Percentiles rank a stretch among this genome's conserved stretches.
Conservation (phyloP, 768 basidiomycete species). For the Ramaria sp. region DNA sequence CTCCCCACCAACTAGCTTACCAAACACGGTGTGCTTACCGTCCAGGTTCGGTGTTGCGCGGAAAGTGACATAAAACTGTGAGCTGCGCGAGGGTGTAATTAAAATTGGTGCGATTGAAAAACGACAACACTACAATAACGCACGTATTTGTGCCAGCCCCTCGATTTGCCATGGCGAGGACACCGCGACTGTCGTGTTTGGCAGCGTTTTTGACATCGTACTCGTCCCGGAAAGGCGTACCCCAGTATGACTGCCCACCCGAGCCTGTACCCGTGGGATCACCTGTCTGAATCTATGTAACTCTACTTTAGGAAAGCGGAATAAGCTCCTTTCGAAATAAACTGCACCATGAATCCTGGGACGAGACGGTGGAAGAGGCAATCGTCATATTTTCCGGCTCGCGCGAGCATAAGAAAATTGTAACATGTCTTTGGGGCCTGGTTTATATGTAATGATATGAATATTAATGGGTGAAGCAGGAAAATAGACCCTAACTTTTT, state of each 20-base stretch:
- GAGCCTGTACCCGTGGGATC: constrained; percentile 94
- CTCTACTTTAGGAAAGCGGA: constrained; percentile 3
- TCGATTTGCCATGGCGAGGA: constrained; percentile 92
- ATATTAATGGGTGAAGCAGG: neutral
- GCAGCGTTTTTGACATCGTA: constrained; percentile 80
- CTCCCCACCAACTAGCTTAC: constrained; percentile 93
- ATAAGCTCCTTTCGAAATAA: neutral
- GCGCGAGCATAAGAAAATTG: constrained; percentile 92
- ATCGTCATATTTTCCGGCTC: constrained; percentile 82
- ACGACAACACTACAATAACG: constrained; percentile 13
- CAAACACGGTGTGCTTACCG: constrained; percentile 93
- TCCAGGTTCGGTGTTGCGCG: constrained; percentile 74
- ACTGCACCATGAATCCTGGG: constrained; percentile 84
- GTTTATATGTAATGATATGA: neutral
- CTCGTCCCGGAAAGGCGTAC: constrained; percentile 93
- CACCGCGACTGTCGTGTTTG: constrained; percentile 76
- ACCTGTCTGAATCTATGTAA: constrained; percentile 84
- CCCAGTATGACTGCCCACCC: constrained; percentile 92
- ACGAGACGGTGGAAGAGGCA: constrained; percentile 87
- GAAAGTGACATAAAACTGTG: constrained; percentile 94
- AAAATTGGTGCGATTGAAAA: constrained; percentile 1
- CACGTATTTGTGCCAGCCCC: constrained; percentile 85
- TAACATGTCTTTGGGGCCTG: constrained; percentile 98
- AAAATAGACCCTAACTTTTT: constrained; percentile 46
- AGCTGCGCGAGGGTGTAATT: constrained; percentile 31